Conservation (phyloP, 306 rosid species). For the Begonia masoniana region DNA sequence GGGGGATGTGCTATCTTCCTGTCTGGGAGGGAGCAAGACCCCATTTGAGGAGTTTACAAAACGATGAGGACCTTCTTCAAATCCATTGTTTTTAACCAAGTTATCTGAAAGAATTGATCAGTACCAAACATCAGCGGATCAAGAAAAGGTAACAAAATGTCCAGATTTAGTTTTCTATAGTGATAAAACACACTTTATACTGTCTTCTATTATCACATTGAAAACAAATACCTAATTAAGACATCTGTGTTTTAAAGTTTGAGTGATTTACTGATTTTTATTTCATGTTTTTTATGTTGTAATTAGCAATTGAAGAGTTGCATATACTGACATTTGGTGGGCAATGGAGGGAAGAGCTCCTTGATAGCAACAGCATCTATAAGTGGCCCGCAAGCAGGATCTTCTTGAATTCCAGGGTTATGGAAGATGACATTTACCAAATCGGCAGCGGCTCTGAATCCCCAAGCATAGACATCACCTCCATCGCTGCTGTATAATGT, state of each 20-base stretch:
- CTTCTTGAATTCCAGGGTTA: no score
- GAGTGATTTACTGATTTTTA: no score
- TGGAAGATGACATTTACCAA: not conserved
- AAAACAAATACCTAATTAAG: no score
- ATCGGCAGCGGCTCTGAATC: conserved; percentile 38
- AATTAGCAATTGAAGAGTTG: no score
- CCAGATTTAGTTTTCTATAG: no score
- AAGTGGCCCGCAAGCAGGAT: conserved; percentile 44
- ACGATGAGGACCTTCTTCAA: conserved; percentile 83
- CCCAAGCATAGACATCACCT: conserved; percentile 80
- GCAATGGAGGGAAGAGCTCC: conserved; percentile 51
- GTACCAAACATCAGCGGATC: no score
- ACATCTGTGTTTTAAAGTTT: no score
- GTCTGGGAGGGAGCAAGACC: conserved; percentile 81
- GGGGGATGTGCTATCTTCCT: conserved; percentile 70
- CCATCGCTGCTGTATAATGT: conserved; percentile 27
- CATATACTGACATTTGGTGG: conserved; percentile 52
- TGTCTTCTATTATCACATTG: no score
- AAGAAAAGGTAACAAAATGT: no score
- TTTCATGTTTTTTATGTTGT: no score
- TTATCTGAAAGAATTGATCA: no score
- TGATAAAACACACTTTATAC: no score
- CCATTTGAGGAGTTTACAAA: conserved; percentile 65
- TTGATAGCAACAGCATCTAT: conserved; percentile 88
- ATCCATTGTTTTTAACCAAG: conserved; percentile 39